phyloP scores from a whole-genome alignment of 345 rosid species.

The Boechera retrofracta region DNA sequence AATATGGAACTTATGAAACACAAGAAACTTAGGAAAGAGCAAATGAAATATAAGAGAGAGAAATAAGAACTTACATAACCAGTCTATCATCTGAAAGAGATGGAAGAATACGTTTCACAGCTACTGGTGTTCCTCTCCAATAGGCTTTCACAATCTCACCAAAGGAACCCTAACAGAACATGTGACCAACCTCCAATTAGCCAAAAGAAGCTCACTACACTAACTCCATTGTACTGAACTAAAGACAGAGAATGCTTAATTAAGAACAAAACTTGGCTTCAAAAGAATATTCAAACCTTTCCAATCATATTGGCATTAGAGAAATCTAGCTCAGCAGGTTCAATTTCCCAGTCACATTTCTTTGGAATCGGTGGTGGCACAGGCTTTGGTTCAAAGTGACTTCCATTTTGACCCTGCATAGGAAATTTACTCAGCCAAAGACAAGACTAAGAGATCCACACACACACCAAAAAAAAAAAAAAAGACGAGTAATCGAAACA shows the following conservation, averaged over 20 bases:
- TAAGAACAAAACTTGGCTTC: slow-evolving; percentile 12
- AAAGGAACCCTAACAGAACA: slow-evolving; percentile 77
- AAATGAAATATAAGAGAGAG: not conserved
- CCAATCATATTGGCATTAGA: slow-evolving; percentile 78
- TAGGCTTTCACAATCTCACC: slow-evolving; percentile 93
- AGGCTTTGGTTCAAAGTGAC: slow-evolving; percentile 97
- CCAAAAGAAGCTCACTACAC: slow-evolving; percentile 17
- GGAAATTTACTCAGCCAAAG: slow-evolving; percentile 20
- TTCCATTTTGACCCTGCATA: slow-evolving; percentile 93
- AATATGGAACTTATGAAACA: slow-evolving; percentile 12
- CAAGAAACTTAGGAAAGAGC: slow-evolving; percentile 13
- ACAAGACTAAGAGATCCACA: slow-evolving; percentile 11
- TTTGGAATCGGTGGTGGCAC: slow-evolving; percentile 94
- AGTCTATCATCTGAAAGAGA: slow-evolving; percentile 98
- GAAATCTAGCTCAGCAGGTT: slow-evolving; percentile 93
- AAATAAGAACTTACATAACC: slow-evolving; percentile 72
- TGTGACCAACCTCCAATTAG: slow-evolving; percentile 41
- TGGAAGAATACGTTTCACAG: slow-evolving; percentile 96
- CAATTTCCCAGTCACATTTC: slow-evolving; percentile 99
- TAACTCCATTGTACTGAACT: slow-evolving; percentile 1
- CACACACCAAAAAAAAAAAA: not conserved
- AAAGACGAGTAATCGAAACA: not conserved
- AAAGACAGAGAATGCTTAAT: not conserved
- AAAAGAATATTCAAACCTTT: slow-evolving; percentile 60
- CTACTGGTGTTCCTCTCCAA: slow-evolving; percentile 99